These are phyloP conservation scores for Scenedesmus sp. DNA, from an alignment of 163 green algal genomes.

Conservation along the genomic window DNA sequence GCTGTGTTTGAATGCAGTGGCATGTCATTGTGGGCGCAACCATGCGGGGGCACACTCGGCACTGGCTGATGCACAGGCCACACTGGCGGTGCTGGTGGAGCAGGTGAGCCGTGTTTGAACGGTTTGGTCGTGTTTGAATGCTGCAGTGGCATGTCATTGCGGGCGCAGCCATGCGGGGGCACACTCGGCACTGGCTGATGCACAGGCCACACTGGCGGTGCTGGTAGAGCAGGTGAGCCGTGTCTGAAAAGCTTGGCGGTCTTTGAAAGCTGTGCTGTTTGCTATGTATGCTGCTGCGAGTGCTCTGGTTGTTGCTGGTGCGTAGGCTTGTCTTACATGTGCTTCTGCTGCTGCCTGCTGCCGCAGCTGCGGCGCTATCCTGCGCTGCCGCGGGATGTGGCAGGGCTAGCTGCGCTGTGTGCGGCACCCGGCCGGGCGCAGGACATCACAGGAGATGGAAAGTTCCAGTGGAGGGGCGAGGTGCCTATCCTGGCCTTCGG, in stretches of 20 bases:
- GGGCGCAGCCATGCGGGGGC: background rate
- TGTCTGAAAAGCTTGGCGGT: background rate
- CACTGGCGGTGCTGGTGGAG: slow-evolving; percentile 31
- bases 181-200: slow-evolving; percentile 47
- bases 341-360: background rate
- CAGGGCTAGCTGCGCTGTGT: slow-evolving; percentile 20
- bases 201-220: slow-evolving; percentile 29
- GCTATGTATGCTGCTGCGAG: background rate
- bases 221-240: slow-evolving; percentile 32
- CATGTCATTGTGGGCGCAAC: slow-evolving; percentile 10
- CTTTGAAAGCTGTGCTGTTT: too few relatives aligned
- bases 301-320: background rate
- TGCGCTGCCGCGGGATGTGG: slow-evolving; percentile 1
- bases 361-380: slow-evolving; percentile 39
- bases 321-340: background rate
- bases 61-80: slow-evolving; percentile 29
- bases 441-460: slow-evolving; percentile 40
- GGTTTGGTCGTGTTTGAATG: too few relatives aligned
- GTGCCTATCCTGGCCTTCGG: slow-evolving; percentile 29
- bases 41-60: slow-evolving; percentile 36
- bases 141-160: too few relatives aligned
- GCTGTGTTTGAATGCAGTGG: background rate
- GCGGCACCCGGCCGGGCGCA: background rate
- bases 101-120: slow-evolving; percentile 9
- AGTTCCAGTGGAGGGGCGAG: slow-evolving; percentile 50